Conservation (phyloP, 163 green algal genomes). For the Trebouxiophyceae sp. region DNA sequence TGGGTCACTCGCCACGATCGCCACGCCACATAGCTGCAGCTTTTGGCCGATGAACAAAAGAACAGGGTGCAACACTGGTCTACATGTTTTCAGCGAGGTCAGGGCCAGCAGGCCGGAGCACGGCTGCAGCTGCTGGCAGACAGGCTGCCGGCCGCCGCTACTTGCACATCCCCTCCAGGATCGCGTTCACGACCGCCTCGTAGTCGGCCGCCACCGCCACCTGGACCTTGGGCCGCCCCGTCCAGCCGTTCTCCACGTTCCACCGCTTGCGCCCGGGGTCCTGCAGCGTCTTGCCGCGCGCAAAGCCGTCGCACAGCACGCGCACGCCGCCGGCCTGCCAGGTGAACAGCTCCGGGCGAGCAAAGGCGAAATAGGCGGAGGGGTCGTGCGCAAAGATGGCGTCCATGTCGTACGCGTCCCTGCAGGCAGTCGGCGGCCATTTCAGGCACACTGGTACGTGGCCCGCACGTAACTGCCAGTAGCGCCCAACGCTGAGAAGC, state of each 20-base stretch:
- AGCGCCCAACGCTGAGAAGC: too few relatives aligned
- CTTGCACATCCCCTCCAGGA: slow-evolving; percentile 4
- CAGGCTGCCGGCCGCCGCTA: too few relatives aligned
- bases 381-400: slow-evolving; percentile 69
- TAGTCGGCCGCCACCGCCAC: slow-evolving; percentile 44
- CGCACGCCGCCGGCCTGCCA: slow-evolving; percentile 50
- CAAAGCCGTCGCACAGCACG: slow-evolving; percentile 58
- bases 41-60: too few relatives aligned
- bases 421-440: too few relatives aligned
- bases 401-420: slow-evolving; percentile 44
- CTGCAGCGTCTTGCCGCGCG: slow-evolving; percentile 58
- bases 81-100: too few relatives aligned
- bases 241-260: slow-evolving; percentile 50
- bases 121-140: too few relatives aligned
- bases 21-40: too few relatives aligned
- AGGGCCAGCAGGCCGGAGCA: too few relatives aligned
- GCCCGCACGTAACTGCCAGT: too few relatives aligned
- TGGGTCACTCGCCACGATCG: too few relatives aligned
- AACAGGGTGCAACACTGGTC: too few relatives aligned
- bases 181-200: slow-evolving; percentile 6
- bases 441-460: too few relatives aligned
- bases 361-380: slow-evolving; percentile 53
- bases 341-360: slow-evolving; percentile 57
- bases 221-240: slow-evolving; percentile 25
- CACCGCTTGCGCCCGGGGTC: slow-evolving; percentile 44